Percentiles rank a stretch among this genome's conserved stretches.
These are phyloP conservation scores for Rhodotorula sp. DNA, from an alignment of 1,284 basidiomycete genomes.

Conservation along the genomic window DNA sequence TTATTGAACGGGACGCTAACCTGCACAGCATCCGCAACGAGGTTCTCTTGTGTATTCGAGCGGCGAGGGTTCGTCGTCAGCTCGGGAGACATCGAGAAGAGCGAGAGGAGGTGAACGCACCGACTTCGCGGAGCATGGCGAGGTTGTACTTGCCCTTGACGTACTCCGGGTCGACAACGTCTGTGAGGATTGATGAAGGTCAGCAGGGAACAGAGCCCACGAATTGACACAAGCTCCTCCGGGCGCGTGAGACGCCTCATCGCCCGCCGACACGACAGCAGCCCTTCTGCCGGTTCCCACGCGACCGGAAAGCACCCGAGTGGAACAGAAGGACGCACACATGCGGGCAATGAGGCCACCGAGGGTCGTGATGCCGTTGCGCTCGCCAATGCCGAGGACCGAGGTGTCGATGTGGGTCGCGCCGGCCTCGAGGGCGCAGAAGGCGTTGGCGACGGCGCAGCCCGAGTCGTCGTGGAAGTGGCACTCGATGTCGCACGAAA, in stretches of 20 bases:
- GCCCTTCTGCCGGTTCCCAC: neutral
- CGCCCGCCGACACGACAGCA: neutral
- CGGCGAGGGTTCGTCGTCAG: no score
- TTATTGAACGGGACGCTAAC: constrained; percentile 90
- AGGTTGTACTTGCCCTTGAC: constrained; percentile 99
- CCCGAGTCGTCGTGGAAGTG: constrained; percentile 98
- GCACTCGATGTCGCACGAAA: constrained; percentile 94
- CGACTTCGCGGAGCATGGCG: constrained; percentile 89
- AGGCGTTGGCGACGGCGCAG: constrained; percentile 94
- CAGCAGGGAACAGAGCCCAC: neutral
- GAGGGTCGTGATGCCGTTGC: constrained; percentile 97
- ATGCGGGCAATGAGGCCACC: constrained; percentile 96
- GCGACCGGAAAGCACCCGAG: neutral
- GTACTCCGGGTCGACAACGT: constrained; percentile 75
- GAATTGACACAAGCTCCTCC: neutral
- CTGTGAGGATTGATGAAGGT: constrained; percentile 51
- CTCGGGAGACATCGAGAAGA: no score
- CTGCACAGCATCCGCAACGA: constrained; percentile 98
- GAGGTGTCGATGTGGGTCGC: constrained; percentile 98
- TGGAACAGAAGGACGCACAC: constrained; percentile 56
- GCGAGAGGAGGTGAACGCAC: no score
- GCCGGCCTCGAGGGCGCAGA: constrained; percentile 96
- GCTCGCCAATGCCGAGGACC: constrained; percentile 93
- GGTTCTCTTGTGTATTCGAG: constrained; percentile 65
- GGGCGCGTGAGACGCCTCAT: neutral